phyloP scores from a whole-genome alignment of 176 grass and related monocot species.

The Avena atlantica region DNA sequence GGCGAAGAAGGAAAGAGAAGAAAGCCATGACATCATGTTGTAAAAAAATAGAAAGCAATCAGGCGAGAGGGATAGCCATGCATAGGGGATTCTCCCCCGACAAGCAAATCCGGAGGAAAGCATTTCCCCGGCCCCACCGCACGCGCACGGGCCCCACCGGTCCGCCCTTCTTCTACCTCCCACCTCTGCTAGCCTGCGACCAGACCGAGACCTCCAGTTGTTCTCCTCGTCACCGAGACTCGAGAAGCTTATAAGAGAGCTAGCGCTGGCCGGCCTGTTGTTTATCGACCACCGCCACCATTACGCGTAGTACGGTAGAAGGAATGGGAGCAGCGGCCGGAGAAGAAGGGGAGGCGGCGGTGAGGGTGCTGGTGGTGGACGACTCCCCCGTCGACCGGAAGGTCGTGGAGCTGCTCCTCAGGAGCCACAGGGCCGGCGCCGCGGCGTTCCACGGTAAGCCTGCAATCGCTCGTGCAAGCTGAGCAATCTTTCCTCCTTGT shows the following conservation, averaged over 20 bases:
- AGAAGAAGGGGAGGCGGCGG: conserved; percentile 5
- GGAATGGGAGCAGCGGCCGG: conserved; percentile 20
- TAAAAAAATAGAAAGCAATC: no score
- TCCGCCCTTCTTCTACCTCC: neutral
- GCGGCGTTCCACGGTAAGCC: conserved; percentile 57
- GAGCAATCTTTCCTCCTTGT: no score
- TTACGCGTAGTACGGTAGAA: no score
- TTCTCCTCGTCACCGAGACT: neutral
- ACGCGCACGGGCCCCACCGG: conserved; percentile 49
- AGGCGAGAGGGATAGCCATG: no score
- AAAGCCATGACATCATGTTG: no score
- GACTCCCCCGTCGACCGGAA: conserved; percentile 81
- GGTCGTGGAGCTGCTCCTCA: conserved; percentile 74
- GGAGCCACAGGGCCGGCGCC: conserved; percentile 44
- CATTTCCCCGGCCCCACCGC: conserved; percentile 56
- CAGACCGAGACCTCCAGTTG: conserved; percentile 25
- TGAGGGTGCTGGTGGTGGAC: conserved; percentile 91
- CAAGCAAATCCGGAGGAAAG: conserved; percentile 74
- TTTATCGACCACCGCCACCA: neutral
- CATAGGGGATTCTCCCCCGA: no score
- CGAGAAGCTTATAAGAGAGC: neutral
- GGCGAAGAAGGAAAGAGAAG: no score
- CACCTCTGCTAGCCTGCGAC: neutral
- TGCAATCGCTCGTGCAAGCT: no score
- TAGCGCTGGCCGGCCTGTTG: neutral